A percentile compares a stretch with the other conserved stretches of the same genome.
Conservation (phyloP, 192 early-diverging fungal species). For the Helicostylum pulchrum region DNA sequence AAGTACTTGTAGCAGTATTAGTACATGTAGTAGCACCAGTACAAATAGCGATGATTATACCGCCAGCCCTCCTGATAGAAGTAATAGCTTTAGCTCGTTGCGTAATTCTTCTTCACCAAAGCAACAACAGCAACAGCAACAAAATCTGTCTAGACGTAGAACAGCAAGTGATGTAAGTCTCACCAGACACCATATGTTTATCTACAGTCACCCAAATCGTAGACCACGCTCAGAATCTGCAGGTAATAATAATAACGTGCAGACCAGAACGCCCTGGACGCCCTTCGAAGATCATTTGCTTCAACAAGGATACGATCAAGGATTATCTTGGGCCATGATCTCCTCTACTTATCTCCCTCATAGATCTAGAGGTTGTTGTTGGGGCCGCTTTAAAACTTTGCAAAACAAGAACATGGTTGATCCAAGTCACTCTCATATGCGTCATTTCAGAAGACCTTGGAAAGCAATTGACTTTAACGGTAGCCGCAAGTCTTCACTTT, state of each 20-base stretch:
- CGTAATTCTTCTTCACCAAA: background rate
- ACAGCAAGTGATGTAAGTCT: slow-evolving; percentile 11
- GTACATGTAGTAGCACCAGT: slow-evolving; percentile 6
- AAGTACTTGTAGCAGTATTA: slow-evolving; percentile 18
- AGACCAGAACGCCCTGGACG: slow-evolving; percentile 28
- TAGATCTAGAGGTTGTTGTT: slow-evolving; percentile 28
- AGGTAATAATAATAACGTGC: slow-evolving; percentile 5
- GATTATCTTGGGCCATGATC: slow-evolving; percentile 30
- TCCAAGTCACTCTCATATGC: slow-evolving; percentile 17
- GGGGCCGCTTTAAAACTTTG: slow-evolving; percentile 29
- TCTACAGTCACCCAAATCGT: slow-evolving; percentile 7
- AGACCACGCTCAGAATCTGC: slow-evolving; percentile 2
- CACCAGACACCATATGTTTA: slow-evolving; percentile 15
- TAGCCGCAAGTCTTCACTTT: slow-evolving; percentile 4
- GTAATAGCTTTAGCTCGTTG: background rate
- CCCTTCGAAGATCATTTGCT: slow-evolving; percentile 27
- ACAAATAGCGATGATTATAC: background rate
- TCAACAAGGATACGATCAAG: slow-evolving; percentile 28
- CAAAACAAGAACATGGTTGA: slow-evolving; percentile 21
- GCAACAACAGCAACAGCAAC: background rate
- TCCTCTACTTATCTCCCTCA: slow-evolving; percentile 26
- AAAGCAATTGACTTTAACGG: slow-evolving; percentile 14
- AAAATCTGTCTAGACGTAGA: slow-evolving; percentile 1
- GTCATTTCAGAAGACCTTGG: slow-evolving; percentile 20
- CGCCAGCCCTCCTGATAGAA: background rate